Evolutionary conservation across 148 eudicot genomes (phyloP).

Genomic region (Tetragonia tetragonoides): DNA sequence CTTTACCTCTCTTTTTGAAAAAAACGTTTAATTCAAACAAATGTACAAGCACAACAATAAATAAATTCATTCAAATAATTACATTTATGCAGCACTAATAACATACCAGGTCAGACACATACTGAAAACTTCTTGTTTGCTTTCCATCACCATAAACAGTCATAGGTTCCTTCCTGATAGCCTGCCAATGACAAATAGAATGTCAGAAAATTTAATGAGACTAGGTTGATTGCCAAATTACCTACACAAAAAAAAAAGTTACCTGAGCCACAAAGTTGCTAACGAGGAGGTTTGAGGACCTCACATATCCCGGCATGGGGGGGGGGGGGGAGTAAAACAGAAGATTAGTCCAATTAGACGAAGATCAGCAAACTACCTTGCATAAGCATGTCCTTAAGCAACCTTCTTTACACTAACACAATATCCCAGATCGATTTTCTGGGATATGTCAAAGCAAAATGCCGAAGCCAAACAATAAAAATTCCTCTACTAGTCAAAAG

Average conservation of each 20-base stretch:
- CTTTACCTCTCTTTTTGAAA: too few relatives aligned
- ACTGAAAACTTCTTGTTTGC: slow-evolving; percentile 90
- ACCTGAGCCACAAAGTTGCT: slow-evolving; percentile 93
- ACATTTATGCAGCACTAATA: not conserved
- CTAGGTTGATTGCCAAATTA: slow-evolving; percentile 1
- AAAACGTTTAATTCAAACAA: not conserved
- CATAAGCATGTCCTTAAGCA: too few relatives aligned
- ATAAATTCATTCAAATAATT: not conserved
- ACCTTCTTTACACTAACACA: too few relatives aligned
- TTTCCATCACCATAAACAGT: slow-evolving; percentile 90
- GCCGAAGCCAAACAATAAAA: too few relatives aligned
- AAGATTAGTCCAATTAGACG: too few relatives aligned
- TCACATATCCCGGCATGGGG: too few relatives aligned
- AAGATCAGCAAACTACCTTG: too few relatives aligned
- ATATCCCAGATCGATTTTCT: too few relatives aligned
- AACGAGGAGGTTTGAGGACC: slow-evolving; percentile 29
- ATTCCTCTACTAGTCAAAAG: too few relatives aligned
- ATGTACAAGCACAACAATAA: not conserved
- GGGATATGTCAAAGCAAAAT: too few relatives aligned
- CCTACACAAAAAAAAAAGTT: slow-evolving; percentile 11
- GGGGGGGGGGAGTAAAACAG: too few relatives aligned
- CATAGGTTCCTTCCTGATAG: slow-evolving; percentile 81
- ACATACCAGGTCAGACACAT: slow-evolving; percentile 85
- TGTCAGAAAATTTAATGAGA: slow-evolving; percentile 9
- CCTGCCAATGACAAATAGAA: slow-evolving; percentile 42